Evolutionary conservation across 2,329 filamentous ascomycete genomes (phyloP), one percentile per base, ranked within the genome.

Genomic region (Hymenoscyphus scutula): DNA sequence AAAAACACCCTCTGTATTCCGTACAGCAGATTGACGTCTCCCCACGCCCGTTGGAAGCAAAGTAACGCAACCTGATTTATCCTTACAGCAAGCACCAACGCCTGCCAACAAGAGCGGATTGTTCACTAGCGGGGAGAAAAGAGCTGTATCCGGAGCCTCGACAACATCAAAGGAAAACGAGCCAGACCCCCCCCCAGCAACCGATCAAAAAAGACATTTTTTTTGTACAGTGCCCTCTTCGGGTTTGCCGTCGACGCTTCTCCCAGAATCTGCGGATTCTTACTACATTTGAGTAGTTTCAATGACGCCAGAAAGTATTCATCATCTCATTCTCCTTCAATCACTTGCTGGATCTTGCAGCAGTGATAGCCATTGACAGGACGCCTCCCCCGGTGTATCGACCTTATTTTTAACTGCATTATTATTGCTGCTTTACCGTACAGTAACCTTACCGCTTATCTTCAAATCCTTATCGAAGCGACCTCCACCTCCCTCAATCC

Each of bases 251-350:
- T 51, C 45, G 45, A 51, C 45, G 3, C 25, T 19, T 3, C 23
- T 25, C 45, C 11, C 45, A 25, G 23, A 51, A 23, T 5, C 19
- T 51, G 23, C n/a, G 45, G 19, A 27, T 23, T 23, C 45, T 25
- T 23, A 23, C 45, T 23, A 13, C 34, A 25, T 51, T 51, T 51
- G 45, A 15, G 13, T 63, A 67, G 64, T 62, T 62, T 65, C 67
- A 72, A 73, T 73, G 70, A 72, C 70, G 67, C 34, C 64, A 41
- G 67, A 70, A 67, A 67, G 41, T 19, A 68, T 63, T 45, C 61
- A 69, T 59, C 61, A 72, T 62, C 70, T 73, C 58, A 66, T 73
- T 58, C 69, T 73, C 54, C 65, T 73, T 66, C 70, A 69, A 67
- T 71, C 69, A 60, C 65, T 72, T 41, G 71, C 70, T 53, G 68